These are phyloP conservation scores for Cyclanthera cordifolia DNA, from an alignment of 306 rosid species.

Conservation along the genomic window DNA sequence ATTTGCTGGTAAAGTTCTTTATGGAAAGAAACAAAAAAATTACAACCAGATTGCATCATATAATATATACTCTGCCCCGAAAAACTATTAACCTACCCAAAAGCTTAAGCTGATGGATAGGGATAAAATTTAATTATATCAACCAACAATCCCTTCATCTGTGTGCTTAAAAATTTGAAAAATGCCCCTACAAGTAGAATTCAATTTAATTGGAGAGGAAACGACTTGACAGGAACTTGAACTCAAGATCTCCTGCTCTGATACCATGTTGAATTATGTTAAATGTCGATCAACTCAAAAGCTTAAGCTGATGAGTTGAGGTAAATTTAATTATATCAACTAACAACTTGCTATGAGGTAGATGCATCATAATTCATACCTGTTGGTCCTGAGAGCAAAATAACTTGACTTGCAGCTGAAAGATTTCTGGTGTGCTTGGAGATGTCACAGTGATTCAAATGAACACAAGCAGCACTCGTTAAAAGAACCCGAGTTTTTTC, in stretches of 20 bases:
- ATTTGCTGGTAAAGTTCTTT: conserved; percentile 74
- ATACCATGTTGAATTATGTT: too few relatives aligned
- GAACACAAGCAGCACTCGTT: conserved; percentile 69
- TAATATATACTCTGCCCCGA: neutral
- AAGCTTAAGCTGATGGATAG: too few relatives aligned
- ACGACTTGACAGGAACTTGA: too few relatives aligned
- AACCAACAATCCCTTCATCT: too few relatives aligned
- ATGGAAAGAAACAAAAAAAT: conserved; percentile 14
- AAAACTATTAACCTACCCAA: conserved; percentile 5
- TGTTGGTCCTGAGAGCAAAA: conserved; percentile 80
- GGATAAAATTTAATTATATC: too few relatives aligned
- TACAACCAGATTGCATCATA: conserved; percentile 3
- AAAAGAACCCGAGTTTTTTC: conserved; percentile 51
- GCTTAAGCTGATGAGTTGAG: too few relatives aligned
- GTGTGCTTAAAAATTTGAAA: too few relatives aligned
- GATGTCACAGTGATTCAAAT: conserved; percentile 48
- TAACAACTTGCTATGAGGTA: neutral
- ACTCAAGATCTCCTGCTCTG: too few relatives aligned
- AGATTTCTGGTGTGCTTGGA: conserved; percentile 83
- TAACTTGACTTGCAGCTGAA: conserved; percentile 74
- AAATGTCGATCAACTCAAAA: too few relatives aligned
- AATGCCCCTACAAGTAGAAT: too few relatives aligned
- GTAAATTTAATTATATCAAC: too few relatives aligned
- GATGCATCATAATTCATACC: conserved; percentile 29
- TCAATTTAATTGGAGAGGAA: too few relatives aligned